These are phyloP conservation scores for Lotus japonicus DNA, from an alignment of 306 rosid genomes.

Conservation along the genomic window DNA sequence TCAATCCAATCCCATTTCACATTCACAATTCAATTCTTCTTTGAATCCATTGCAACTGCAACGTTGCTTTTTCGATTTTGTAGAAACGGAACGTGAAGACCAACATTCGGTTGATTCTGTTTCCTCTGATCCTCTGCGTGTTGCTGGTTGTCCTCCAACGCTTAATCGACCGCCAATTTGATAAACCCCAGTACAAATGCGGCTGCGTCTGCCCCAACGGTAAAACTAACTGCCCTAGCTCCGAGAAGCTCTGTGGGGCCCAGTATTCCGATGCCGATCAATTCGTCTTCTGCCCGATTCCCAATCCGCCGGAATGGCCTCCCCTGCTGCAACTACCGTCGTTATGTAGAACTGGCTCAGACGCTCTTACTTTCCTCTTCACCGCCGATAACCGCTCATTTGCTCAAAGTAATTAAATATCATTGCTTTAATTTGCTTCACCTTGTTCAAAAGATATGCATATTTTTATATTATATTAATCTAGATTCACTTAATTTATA, in stretches of 20 bases:
- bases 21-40: too few relatives aligned
- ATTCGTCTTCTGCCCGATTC: constrained; percentile 34
- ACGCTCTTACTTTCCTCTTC: constrained; percentile 47
- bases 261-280: constrained; percentile 41
- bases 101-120: constrained; percentile 47
- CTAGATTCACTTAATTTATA: too few relatives aligned
- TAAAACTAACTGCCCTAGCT: constrained; percentile 26
- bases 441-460: too few relatives aligned
- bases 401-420: too few relatives aligned
- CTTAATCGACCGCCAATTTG: constrained; percentile 26
- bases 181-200: constrained; percentile 38
- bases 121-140: constrained; percentile 45
- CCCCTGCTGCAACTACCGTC: constrained; percentile 71
- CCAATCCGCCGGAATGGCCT: constrained; percentile 67
- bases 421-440: too few relatives aligned
- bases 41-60: not conserved
- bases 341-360: not conserved
- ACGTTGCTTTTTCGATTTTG: not conserved
- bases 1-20: too few relatives aligned
- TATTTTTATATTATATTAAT: too few relatives aligned
- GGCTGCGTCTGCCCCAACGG: constrained; percentile 39
- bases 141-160: constrained; percentile 45
- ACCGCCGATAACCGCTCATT: constrained; percentile 59
- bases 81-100: constrained; percentile 67
- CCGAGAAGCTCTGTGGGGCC: constrained; percentile 48